These are phyloP conservation scores for Pseudogymnoascus sp. DNA, from an alignment of 2,329 filamentous ascomycete genomes.

Conservation along the genomic window DNA sequence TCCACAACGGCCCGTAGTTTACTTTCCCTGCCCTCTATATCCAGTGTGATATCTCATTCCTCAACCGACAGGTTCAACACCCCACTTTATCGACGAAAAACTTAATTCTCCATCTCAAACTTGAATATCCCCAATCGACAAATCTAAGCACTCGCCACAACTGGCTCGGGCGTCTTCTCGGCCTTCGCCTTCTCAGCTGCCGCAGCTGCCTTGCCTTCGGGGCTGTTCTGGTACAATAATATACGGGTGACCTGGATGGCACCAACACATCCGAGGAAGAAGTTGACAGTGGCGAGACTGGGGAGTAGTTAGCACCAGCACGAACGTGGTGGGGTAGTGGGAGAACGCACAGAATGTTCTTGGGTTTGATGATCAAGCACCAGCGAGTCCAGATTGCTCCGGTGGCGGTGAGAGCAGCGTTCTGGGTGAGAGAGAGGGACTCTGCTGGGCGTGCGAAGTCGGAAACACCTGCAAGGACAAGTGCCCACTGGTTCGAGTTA, in stretches of 20 bases:
- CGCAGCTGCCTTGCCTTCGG: slow-evolving; percentile 40
- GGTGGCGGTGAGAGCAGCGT: slow-evolving; percentile 79
- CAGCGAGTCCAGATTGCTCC: slow-evolving; percentile 97
- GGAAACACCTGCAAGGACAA: slow-evolving; percentile 85
- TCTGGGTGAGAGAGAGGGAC: slow-evolving; percentile 89
- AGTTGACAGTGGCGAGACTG: slow-evolving; percentile 90
- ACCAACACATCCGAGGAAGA: slow-evolving; percentile 89
- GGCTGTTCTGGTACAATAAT: slow-evolving; percentile 50
- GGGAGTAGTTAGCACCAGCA: not conserved
- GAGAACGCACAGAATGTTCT: slow-evolving; percentile 69
- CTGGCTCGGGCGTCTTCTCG: slow-evolving; percentile 17
- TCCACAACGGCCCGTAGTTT: not conserved
- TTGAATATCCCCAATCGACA: not conserved
- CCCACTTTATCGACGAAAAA: not conserved
- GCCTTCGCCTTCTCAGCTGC: slow-evolving; percentile 36
- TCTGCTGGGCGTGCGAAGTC: slow-evolving; percentile 88
- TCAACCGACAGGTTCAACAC: not conserved
- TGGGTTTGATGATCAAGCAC: slow-evolving; percentile 94
- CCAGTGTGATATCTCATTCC: not conserved
- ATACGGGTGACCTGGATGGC: slow-evolving; percentile 76
- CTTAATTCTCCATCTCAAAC: not conserved
- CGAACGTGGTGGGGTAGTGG: slow-evolving; percentile 9
- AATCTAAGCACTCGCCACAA: not conserved
- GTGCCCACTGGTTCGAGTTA: slow-evolving; percentile 58
- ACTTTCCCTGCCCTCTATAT: not conserved